These are phyloP conservation scores for Orobanche coerulescens DNA, from an alignment of 257 asterid genomes.

Conservation along the genomic window DNA sequence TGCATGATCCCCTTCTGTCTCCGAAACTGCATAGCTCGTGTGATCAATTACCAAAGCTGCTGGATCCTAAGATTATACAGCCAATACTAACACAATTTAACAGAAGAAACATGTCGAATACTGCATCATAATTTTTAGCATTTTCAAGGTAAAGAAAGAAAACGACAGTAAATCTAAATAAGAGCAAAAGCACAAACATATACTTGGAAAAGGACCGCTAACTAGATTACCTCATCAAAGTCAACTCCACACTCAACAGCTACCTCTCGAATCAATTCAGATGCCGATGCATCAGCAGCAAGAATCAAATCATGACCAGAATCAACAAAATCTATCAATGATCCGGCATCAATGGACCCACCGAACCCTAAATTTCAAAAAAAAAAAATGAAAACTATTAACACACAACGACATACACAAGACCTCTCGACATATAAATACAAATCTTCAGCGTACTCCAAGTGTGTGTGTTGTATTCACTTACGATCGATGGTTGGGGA, in stretches of 20 bases:
- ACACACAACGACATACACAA: background rate
- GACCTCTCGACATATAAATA: background rate
- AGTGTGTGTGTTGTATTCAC: slow-evolving; percentile 17
- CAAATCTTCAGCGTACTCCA: background rate
- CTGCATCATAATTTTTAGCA: background rate
- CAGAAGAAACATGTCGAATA: background rate
- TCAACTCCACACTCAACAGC: slow-evolving; percentile 82
- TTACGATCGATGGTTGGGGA: slow-evolving; percentile 58
- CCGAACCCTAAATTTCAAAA: slow-evolving; percentile 52
- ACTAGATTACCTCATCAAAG: slow-evolving; percentile 61
- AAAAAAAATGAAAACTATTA: background rate
- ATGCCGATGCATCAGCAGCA: slow-evolving; percentile 62
- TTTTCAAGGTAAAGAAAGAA: slow-evolving; percentile 1
- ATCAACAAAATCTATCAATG: slow-evolving; percentile 64
- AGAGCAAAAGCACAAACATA: background rate
- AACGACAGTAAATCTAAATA: background rate
- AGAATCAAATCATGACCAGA: slow-evolving; percentile 74
- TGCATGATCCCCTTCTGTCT: slow-evolving; percentile 63
- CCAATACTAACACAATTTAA: background rate
- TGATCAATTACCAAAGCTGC: slow-evolving; percentile 73
- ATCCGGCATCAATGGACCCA: slow-evolving; percentile 52
- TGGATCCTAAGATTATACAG: slow-evolving; percentile 40
- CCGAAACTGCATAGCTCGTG: slow-evolving; percentile 55
- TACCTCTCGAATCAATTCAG: slow-evolving; percentile 68
- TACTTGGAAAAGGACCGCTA: background rate